Conservation (phyloP, 1,284 basidiomycete genomes). For the Microbotryum silenes-acaulis region DNA sequence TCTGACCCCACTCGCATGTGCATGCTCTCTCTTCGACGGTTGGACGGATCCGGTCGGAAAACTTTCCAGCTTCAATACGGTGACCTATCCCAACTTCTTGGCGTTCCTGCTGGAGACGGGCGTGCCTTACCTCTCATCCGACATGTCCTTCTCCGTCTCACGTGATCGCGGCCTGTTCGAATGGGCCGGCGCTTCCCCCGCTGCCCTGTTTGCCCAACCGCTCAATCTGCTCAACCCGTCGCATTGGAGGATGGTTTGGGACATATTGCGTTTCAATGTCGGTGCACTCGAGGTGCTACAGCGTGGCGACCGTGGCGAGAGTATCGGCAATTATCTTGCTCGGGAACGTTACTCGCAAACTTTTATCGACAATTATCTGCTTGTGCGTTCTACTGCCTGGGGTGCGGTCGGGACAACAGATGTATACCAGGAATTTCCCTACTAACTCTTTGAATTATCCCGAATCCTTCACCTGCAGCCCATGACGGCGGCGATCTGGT, state of each 20-base stretch:
- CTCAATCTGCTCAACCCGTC: constrained; percentile 55
- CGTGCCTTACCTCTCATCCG: constrained; percentile 54
- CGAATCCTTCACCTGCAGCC: constrained; percentile 47
- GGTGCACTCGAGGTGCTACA: constrained; percentile 48
- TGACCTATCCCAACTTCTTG: constrained; percentile 73
- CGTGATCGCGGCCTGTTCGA: constrained; percentile 60
- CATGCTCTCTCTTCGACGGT: neutral
- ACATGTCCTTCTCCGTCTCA: constrained; percentile 73
- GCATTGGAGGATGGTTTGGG: constrained; percentile 70
- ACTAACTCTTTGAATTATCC: constrained; percentile 1
- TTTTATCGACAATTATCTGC: constrained; percentile 69
- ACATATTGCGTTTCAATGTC: constrained; percentile 68
- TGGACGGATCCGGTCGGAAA: too few relatives aligned
- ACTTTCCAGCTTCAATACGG: constrained; percentile 63
- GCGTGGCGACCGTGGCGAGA: constrained; percentile 34
- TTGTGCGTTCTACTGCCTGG: constrained; percentile 48
- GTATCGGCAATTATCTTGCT: constrained; percentile 63
- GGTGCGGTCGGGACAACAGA: too few relatives aligned
- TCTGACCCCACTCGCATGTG: too few relatives aligned
- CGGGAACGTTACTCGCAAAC: constrained; percentile 58
- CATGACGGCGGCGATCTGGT: constrained; percentile 76
- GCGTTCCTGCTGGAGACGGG: constrained; percentile 56
- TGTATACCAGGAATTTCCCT: neutral
- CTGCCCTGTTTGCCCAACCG: constrained; percentile 59
- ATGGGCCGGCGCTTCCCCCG: constrained; percentile 61